These are phyloP conservation scores for Carnegiea gigantea DNA, from an alignment of 179 eudicot species.

Conservation along the genomic window DNA sequence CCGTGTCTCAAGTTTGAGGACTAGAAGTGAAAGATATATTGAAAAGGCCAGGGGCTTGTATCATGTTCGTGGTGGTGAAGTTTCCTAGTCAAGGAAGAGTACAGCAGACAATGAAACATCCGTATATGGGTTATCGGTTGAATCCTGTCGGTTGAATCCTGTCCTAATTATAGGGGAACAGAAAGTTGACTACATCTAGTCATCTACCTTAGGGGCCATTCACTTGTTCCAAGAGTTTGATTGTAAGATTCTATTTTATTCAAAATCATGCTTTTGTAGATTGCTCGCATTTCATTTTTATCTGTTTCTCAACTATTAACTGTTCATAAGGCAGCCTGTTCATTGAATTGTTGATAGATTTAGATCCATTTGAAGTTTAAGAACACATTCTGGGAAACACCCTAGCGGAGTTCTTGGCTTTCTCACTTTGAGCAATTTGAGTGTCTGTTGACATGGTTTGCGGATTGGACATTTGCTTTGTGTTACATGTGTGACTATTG, in stretches of 20 bases:
- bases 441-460: constrained; percentile 17
- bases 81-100: constrained; percentile 29
- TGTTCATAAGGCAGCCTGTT: constrained; percentile 22
- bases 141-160: background rate
- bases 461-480: constrained; percentile 18
- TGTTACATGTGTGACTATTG: constrained; percentile 13
- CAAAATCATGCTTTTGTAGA: constrained; percentile 18
- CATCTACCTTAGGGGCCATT: constrained; percentile 26
- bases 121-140: background rate
- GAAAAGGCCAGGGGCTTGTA: constrained; percentile 25
- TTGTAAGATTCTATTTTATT: constrained; percentile 17
- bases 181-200: constrained; percentile 15
- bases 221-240: background rate
- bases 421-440: constrained; percentile 19
- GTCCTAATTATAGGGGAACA: background rate
- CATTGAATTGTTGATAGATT: constrained; percentile 27
- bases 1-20: constrained; percentile 40
- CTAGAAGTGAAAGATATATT: constrained; percentile 30
- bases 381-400: constrained; percentile 7
- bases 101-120: constrained; percentile 20
- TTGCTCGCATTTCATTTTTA: constrained; percentile 16
- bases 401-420: constrained; percentile 4
- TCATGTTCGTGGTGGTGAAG: constrained; percentile 23
- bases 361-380: background rate
- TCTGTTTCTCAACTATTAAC: constrained; percentile 13